phyloP scores from a whole-genome alignment of 345 rosid species.

The Brassica incana region DNA sequence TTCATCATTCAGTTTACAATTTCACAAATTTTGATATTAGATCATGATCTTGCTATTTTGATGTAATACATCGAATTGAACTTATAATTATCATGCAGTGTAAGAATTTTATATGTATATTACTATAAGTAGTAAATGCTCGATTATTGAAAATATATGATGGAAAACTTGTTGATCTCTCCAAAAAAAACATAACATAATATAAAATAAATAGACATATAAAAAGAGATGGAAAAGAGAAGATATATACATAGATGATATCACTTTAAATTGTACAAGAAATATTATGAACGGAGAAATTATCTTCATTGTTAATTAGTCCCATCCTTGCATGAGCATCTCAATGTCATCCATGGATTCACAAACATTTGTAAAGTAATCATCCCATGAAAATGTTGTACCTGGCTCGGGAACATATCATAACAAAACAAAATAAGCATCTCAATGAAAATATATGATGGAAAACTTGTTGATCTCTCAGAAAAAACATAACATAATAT shows the following conservation, averaged over 20 bases:
- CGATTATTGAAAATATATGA: neutral
- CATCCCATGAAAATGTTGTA: neutral
- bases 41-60: no score
- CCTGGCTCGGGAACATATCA: neutral
- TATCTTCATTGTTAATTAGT: neutral
- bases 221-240: neutral
- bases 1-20: no score
- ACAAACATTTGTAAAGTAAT: neutral
- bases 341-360: neutral
- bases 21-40: no score
- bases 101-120: no score
- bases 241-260: neutral
- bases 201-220: neutral
- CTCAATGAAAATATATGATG: neutral
- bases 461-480: neutral
- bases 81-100: no score
- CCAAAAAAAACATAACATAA: neutral
- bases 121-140: no score
- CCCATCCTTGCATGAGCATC: neutral
- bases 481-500: neutral
- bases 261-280: neutral
- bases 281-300: neutral
- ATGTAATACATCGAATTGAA: no score
- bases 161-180: neutral
- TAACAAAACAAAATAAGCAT: neutral